Evolutionary conservation across 2,329 filamentous ascomycete species (phyloP).

Genomic region (Talaromyces sp.): DNA sequence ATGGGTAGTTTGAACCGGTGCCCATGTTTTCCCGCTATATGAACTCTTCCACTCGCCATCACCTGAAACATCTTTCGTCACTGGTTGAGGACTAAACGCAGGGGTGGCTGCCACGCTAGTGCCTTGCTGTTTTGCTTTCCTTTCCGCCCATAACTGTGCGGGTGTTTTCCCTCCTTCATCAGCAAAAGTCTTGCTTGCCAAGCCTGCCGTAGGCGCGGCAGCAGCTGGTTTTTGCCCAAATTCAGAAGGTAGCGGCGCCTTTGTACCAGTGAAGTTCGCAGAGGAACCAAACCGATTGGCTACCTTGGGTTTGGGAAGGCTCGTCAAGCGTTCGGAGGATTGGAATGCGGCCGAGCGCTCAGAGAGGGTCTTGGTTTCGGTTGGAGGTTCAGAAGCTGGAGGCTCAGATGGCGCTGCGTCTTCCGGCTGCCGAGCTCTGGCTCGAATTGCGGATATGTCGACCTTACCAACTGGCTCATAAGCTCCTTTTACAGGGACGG

Average conservation of each 20-base stretch:
- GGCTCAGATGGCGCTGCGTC: slow-evolving; percentile 42
- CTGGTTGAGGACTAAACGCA: background rate
- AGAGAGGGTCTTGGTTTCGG: slow-evolving; percentile 60
- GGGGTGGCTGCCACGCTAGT: background rate
- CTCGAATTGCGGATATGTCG: slow-evolving; percentile 89
- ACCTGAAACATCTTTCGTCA: slow-evolving; percentile 51
- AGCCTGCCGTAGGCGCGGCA: slow-evolving; percentile 58
- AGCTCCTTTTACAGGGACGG: slow-evolving; percentile 78
- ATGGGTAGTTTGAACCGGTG: slow-evolving; percentile 67
- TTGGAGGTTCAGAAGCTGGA: slow-evolving; percentile 40
- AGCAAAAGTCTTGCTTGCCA: slow-evolving; percentile 87
- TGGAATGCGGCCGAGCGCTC: slow-evolving; percentile 72
- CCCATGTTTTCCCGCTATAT: slow-evolving; percentile 87
- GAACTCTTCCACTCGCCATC: slow-evolving; percentile 80
- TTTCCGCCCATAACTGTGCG: slow-evolving; percentile 95
- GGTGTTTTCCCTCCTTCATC: slow-evolving; percentile 94
- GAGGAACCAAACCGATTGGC: slow-evolving; percentile 77
- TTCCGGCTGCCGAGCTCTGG: slow-evolving; percentile 70
- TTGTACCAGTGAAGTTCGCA: slow-evolving; percentile 77
- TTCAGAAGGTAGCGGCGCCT: slow-evolving; percentile 71
- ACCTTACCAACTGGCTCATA: slow-evolving; percentile 96
- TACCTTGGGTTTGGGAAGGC: slow-evolving; percentile 90
- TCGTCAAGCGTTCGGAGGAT: slow-evolving; percentile 71
- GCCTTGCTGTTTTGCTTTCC: slow-evolving; percentile 72
- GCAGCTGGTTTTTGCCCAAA: slow-evolving; percentile 59